A percentile compares a stretch with the other conserved stretches of the same genome.
phyloP scores from a whole-genome alignment of 176 grass and related monocot genomes.

The Canna indica region DNA sequence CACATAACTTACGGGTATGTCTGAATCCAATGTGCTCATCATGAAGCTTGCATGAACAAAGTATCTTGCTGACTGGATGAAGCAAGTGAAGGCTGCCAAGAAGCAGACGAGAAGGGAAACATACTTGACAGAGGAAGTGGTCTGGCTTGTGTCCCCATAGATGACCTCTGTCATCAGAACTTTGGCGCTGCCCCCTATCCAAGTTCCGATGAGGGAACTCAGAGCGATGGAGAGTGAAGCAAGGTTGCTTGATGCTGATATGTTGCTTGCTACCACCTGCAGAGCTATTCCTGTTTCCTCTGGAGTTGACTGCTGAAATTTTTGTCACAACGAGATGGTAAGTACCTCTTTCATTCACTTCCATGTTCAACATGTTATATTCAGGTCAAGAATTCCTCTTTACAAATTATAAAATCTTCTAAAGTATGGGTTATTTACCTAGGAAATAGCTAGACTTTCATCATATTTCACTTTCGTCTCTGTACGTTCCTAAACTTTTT shows the following conservation, averaged over 20 bases:
- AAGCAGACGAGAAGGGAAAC: conserved; percentile 82
- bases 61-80: conserved; percentile 91
- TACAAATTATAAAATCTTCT: too few species aligned
- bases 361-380: neutral
- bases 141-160: conserved; percentile 60
- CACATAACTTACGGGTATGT: conserved; percentile 65
- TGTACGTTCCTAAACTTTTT: too few species aligned
- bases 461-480: too few species aligned
- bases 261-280: conserved; percentile 72
- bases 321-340: neutral
- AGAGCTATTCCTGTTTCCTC: conserved; percentile 53
- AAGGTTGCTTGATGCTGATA: conserved; percentile 65
- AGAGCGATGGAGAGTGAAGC: conserved; percentile 77
- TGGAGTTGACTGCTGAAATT: conserved; percentile 20
- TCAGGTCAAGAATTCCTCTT: conserved; percentile 10
- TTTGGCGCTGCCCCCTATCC: conserved; percentile 64
- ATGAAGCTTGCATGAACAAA: conserved; percentile 92
- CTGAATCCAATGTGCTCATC: conserved; percentile 63
- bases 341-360: neutral
- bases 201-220: conserved; percentile 79
- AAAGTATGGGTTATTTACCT: too few species aligned
- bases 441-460: too few species aligned
- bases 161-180: conserved; percentile 71
- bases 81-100: conserved; percentile 80
- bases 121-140: conserved; percentile 75